phyloP scores from a whole-genome alignment of 345 rosid species.

The Balakata baccata region DNA sequence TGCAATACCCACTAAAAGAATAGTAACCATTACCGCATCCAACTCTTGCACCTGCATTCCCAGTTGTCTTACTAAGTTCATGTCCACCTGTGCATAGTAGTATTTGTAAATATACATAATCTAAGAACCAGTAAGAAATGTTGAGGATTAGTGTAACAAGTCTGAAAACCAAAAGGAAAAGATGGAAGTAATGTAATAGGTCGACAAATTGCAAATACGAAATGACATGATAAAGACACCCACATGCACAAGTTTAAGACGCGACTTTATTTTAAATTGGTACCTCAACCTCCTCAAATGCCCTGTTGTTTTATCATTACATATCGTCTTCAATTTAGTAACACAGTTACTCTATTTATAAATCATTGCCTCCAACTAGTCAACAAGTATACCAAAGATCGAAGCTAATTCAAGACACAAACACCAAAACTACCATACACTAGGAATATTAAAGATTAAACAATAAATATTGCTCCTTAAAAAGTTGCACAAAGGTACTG shows the following conservation, averaged over 20 bases:
- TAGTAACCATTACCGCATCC: slow-evolving; percentile 64
- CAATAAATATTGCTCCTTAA: not conserved
- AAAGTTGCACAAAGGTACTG: not conserved
- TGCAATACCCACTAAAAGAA: not conserved
- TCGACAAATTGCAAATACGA: not conserved
- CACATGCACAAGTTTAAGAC: too few species aligned
- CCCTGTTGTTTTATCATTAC: not conserved
- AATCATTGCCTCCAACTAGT: not conserved
- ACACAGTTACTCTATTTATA: not conserved
- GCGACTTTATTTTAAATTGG: not conserved
- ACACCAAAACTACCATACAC: not conserved
- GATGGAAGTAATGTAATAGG: too few species aligned
- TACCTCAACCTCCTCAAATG: slow-evolving; percentile 1
- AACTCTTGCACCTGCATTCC: slow-evolving; percentile 88
- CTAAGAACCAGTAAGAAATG: too few species aligned
- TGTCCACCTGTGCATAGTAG: slow-evolving; percentile 58
- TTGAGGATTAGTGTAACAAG: too few species aligned
- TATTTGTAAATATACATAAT: not conserved
- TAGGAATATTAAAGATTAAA: not conserved
- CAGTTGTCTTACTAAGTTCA: slow-evolving; percentile 85
- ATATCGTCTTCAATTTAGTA: not conserved
- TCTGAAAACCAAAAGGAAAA: too few species aligned
- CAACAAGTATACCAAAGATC: not conserved
- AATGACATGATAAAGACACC: not conserved
- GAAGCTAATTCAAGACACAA: not conserved